Percentiles rank a stretch among this genome's conserved stretches.
phyloP scores from a whole-genome alignment of 1,284 basidiomycete genomes.

The Microbotryum silenes-acaulis region DNA sequence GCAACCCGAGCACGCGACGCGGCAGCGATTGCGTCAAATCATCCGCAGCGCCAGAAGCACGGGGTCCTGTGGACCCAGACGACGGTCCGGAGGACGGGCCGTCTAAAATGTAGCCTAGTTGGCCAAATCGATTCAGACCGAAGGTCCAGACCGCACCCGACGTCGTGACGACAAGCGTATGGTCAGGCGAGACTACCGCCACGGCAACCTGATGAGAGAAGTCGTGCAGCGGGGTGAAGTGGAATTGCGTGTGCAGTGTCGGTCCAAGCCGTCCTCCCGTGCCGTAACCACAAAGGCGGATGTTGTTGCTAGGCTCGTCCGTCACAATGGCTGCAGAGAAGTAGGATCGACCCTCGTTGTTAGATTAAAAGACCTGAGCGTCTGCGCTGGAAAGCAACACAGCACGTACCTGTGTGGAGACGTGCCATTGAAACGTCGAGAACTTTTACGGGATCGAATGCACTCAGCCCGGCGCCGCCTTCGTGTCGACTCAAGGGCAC shows the following conservation, averaged over 20 bases:
- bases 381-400: background rate
- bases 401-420: constrained; percentile 58
- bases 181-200: constrained; percentile 85
- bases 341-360: background rate
- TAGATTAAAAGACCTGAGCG: constrained; percentile 4
- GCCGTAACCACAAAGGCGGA: constrained; percentile 78
- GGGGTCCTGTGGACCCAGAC: constrained; percentile 28
- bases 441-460: constrained; percentile 57
- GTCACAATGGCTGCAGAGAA: constrained; percentile 56
- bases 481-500: constrained; percentile 52
- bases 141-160: constrained; percentile 79
- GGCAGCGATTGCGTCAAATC: constrained; percentile 68
- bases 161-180: constrained; percentile 76
- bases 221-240: constrained; percentile 55
- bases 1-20: constrained; percentile 62
- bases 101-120: constrained; percentile 84
- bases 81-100: constrained; percentile 34
- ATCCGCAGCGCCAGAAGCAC: constrained; percentile 28
- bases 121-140: constrained; percentile 79
- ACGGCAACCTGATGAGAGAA: constrained; percentile 52
- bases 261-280: constrained; percentile 69
- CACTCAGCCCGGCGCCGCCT: constrained; percentile 37
- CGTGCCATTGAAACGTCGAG: constrained; percentile 68
- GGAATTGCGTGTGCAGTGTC: constrained; percentile 70
- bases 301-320: constrained; percentile 60